phyloP scores from a whole-genome alignment of 108 stramenopile species.

The Licmophora abbreviata region DNA sequence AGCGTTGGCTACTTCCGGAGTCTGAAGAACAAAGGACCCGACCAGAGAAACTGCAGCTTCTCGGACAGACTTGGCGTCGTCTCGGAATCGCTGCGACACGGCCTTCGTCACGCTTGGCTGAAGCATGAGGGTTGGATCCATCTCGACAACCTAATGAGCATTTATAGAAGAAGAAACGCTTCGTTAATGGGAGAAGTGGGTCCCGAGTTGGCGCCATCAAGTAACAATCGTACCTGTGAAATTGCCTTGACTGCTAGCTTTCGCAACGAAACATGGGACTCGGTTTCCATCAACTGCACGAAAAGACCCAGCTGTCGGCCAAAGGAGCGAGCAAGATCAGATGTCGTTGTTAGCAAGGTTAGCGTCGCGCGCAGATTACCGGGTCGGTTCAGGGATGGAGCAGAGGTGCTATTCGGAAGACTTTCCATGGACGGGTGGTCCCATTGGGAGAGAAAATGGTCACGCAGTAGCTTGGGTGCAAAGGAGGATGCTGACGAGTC shows the following conservation, averaged over 20 bases:
- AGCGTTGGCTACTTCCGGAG: conserved; percentile 65
- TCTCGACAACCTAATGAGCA: too few species aligned
- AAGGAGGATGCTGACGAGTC: too few species aligned
- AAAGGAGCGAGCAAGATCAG: conserved; percentile 49
- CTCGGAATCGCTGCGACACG: conserved; percentile 74
- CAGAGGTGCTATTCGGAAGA: background rate
- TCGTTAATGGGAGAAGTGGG: too few species aligned
- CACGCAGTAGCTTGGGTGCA: conserved; percentile 24
- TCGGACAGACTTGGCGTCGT: conserved; percentile 88
- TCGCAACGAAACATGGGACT: conserved; percentile 40
- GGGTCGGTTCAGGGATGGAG: conserved; percentile 8
- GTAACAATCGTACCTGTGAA: too few species aligned
- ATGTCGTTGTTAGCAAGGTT: conserved; percentile 31
- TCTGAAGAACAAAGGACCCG: conserved; percentile 77
- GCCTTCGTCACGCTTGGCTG: conserved; percentile 55
- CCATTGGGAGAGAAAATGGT: conserved; percentile 44
- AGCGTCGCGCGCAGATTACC: conserved; percentile 63
- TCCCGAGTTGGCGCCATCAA: too few species aligned
- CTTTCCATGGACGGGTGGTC: background rate
- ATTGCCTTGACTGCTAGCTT: conserved; percentile 82
- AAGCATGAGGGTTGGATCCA: conserved; percentile 73
- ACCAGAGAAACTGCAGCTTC: conserved; percentile 90
- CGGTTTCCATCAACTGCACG: conserved; percentile 65
- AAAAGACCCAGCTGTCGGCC: conserved; percentile 57
- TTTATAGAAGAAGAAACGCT: too few species aligned